Percentiles rank a stretch among this genome's conserved stretches.
Conservation (phyloP, 139 green algal genomes). For the Pleodorina starrii region DNA sequence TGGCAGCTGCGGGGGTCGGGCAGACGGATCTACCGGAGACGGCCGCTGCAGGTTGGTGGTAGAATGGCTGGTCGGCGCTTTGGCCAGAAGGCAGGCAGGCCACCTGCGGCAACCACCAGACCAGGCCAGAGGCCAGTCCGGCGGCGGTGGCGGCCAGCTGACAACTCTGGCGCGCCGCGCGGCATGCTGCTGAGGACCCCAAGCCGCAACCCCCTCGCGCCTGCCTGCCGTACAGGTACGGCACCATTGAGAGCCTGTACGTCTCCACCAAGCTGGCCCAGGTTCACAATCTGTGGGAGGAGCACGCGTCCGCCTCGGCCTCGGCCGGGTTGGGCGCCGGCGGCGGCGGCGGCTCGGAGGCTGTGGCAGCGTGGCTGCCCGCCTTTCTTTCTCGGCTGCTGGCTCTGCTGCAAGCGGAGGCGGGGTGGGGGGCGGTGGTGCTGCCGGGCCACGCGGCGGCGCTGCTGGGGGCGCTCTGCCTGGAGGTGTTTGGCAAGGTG, state of each 20-base stretch:
- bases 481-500: slow-evolving; percentile 66
- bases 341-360: background rate
- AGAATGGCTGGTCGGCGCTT: too few species aligned
- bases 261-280: slow-evolving; percentile 60
- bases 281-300: slow-evolving; percentile 67
- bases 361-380: slow-evolving; percentile 18
- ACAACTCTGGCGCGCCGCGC: too few species aligned
- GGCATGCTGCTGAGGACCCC: too few species aligned
- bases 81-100: too few species aligned
- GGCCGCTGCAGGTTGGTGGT: too few species aligned
- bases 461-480: slow-evolving; percentile 71
- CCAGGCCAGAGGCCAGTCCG: too few species aligned
- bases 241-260: slow-evolving; percentile 79
- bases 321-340: too few species aligned
- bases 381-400: slow-evolving; percentile 43
- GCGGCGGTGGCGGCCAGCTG: too few species aligned
- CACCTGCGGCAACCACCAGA: too few species aligned
- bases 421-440: slow-evolving; percentile 67
- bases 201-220: too few species aligned
- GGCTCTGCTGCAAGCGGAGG: slow-evolving; percentile 70
- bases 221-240: slow-evolving; percentile 18
- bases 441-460: slow-evolving; percentile 62
- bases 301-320: background rate
- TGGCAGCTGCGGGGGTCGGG: too few species aligned
- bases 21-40: too few species aligned